Evolutionary conservation across 1,284 basidiomycete genomes (phyloP).

Genomic region (Marasmius oreades): DNA sequence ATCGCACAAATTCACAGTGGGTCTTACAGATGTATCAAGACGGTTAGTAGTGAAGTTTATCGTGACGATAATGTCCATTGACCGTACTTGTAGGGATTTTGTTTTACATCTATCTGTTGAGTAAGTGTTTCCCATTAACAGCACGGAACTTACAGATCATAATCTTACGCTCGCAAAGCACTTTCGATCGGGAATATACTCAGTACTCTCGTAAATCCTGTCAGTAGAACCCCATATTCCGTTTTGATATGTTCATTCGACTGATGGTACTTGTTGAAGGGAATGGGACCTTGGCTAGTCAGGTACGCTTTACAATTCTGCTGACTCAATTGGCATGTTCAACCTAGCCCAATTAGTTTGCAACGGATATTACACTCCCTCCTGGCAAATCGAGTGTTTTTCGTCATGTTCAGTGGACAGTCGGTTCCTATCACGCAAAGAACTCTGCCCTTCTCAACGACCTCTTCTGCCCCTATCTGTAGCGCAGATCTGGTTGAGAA

Average conservation of each 20-base stretch:
- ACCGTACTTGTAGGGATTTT: constrained; percentile 27
- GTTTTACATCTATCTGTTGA: constrained; percentile 38
- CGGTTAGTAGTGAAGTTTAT: constrained; percentile 23
- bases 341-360: too few species aligned
- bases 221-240: too few species aligned
- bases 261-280: too few species aligned
- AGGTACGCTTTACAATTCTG: too few species aligned
- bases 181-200: constrained; percentile 39
- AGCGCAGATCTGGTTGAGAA: too few species aligned
- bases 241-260: too few species aligned
- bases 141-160: not conserved
- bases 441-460: not conserved
- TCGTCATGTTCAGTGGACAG: constrained; percentile 33
- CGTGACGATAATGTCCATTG: not conserved
- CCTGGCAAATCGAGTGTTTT: constrained; percentile 37
- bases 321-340: too few species aligned
- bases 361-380: constrained; percentile 42
- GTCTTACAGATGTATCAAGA: constrained; percentile 37
- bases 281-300: too few species aligned
- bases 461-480: too few species aligned
- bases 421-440: not conserved
- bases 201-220: constrained; percentile 24
- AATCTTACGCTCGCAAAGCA: constrained; percentile 18
- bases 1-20: constrained; percentile 31
- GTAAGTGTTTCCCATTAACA: constrained; percentile 20